Evolutionary conservation across 176 grass and related monocot genomes (phyloP), one percentile per base, ranked within the genome.

Genomic region (Musa acuminata): DNA sequence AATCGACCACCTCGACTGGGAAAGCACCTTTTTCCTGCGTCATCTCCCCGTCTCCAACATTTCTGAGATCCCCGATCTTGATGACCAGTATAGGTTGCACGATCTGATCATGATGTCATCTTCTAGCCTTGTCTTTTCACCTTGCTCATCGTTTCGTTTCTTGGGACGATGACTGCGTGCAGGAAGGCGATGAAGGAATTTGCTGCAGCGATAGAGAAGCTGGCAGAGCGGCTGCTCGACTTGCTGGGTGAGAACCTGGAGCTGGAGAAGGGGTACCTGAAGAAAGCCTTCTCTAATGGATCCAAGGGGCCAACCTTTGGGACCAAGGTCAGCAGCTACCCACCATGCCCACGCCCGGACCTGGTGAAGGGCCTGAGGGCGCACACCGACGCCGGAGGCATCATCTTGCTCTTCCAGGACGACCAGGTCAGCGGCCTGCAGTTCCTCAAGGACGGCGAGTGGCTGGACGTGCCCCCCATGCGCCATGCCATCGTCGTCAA

Each of bases 401-500:
- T 97, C 84, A 93, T 97, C 80, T 71, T 93, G 53, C 82, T 97
- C 52, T 88, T 97, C 72, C 93, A 97, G 83, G 93, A 97, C 57
- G 60, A 85, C 57, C 48, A 69, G 48, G 84, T 93, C 16, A 78
- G 79, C n/a, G 93, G 90, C 0, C 87, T 97, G 1, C 84, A 97
- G 75, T 81, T 97, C 21, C 83, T 97, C 54, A 97, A 80, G 87
- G 87, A 82, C 71, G 87, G 80, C 72, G 77, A 78, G 49, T 93
- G 90, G 90, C 50, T 93, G 0, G 85, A 87, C 76, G 90, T 97
- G 20, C 85, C 87, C 6, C 85, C 93, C 17, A 27, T 68, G 79
- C 84, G 72, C 54, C 77, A 90, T 78, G 53, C 90, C 58, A 87
- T 97, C 75, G 87, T 93, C 48, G 78, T 97, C 23, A 88, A 97